These are phyloP conservation scores for Neonectria punicea DNA, from an alignment of 2,329 filamentous ascomycete genomes.

Conservation along the genomic window DNA sequence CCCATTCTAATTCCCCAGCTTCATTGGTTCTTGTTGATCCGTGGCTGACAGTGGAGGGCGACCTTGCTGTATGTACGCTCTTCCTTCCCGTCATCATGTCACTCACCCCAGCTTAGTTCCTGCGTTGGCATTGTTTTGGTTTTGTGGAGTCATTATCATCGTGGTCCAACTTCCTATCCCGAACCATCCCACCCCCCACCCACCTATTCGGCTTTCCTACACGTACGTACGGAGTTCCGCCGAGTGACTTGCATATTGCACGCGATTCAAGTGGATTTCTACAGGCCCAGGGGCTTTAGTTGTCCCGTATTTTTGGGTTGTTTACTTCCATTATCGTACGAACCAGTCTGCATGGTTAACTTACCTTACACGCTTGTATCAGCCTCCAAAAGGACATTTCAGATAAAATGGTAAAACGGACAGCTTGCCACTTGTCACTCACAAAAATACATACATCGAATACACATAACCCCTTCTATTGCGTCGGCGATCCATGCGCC, in stretches of 20 bases:
- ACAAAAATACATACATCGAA: slow-evolving; percentile 30
- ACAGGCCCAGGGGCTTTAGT: not conserved
- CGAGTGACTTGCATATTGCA: not conserved
- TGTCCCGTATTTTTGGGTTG: not conserved
- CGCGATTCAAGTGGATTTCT: not conserved
- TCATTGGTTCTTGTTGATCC: not conserved
- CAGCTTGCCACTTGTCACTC: slow-evolving; percentile 10
- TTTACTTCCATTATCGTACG: not conserved
- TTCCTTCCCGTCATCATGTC: slow-evolving; percentile 6
- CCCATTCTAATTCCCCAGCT: not conserved
- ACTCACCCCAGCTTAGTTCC: slow-evolving; percentile 1
- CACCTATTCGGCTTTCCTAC: not conserved
- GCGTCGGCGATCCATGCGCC: slow-evolving; percentile 1
- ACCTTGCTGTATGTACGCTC: not conserved
- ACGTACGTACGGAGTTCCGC: not conserved
- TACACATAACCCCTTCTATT: slow-evolving; percentile 15
- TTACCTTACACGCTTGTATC: not conserved
- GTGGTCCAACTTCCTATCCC: not conserved
- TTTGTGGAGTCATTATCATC: not conserved
- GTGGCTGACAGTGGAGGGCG: slow-evolving; percentile 2
- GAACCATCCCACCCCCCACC: not conserved
- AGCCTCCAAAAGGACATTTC: slow-evolving; percentile 14
- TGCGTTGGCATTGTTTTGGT: slow-evolving; percentile 4
- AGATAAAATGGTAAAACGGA: slow-evolving; percentile 15
- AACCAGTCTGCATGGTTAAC: too few species aligned